Evolutionary conservation across 2,329 filamentous ascomycete species (phyloP), one percentile per base, ranked within the genome.

Genomic region (Rutstroemia sp.): DNA sequence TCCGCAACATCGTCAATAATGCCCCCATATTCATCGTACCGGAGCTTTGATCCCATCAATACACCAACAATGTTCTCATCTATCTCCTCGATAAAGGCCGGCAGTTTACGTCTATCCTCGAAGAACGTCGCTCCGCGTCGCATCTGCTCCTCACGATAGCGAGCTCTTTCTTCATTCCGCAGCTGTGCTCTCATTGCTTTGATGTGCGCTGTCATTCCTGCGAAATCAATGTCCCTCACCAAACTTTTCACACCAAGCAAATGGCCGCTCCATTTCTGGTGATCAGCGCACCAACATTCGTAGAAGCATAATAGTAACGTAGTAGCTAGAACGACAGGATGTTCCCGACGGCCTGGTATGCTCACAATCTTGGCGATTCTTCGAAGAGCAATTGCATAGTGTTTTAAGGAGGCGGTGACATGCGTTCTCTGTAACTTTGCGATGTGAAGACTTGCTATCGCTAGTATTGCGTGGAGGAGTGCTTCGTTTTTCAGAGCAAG

Each of bases 211-310:
- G 88, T 89, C 75, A 92, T 86, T 1, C 82, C 78, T 9, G 79
- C 78, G 59, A 91, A 88, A 50, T 94, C 87, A 44, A 95, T 87
- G 68, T 97, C 92, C 52, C 82, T 81, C 25, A 97, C 78, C 30
- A 97, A 78, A 60, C 92, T 87, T 42, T 87, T 84, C 9, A 90
- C 89, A 12, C 94, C 94, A 48, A 89, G 83, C 39, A 97, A 76
- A 72, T 97, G 94, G 60, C 88, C 92, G 66, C 89, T 94, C 94
- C 94, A 99, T 70, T 96, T 96, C 55, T 87, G 84, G 65, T 97
- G 92, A 63, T 99, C 92, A 21, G 91, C 92, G 38, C 87, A 88
- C 85, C 92, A 94, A 17, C 96, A 89, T 70, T 97, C 94, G 66
- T 95, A 97, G 69, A 91, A 97, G 0, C 86, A 89, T 7, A 99